Evolutionary conservation across 2,329 filamentous ascomycete genomes (phyloP), one percentile per base, ranked within the genome.

Genomic region (Calonectria fujianensis): DNA sequence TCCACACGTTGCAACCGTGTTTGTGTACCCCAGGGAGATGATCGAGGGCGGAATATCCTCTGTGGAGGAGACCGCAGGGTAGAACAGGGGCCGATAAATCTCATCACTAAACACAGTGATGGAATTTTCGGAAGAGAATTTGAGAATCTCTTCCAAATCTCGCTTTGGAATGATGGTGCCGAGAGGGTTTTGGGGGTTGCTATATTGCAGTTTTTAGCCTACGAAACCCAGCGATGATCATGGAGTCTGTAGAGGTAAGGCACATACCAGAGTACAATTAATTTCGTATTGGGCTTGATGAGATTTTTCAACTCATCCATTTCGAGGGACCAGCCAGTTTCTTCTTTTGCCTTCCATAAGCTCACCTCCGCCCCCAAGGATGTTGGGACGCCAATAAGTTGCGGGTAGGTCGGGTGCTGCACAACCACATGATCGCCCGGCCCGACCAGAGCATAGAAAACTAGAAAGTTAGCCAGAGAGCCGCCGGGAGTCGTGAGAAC

Each of bases 341-440:
- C 45, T 13, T 48, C 45, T 4, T 48, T 24, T 48, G 45, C 45
- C 45, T 48, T 48, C 45, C 45, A 48, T 10, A 48, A 48, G 6
- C 45, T 48, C 8, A 48, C 45, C n/a, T 48, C 45, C 24, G n/a
- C 45, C 10, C 45, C 45, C 45, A 48, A 48, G n/a, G 45, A 48
- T 48, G 4, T 13, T 11, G 45, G 45, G 10, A 48, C 45, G n/a
- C 20, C 45, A 24, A 10, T 9, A 5, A 48, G 45, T n/a, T 48
- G 45, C 2, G 45, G n/a, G 45, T 48, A 48, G 5, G 45, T 48
- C 13, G 45, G 45, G 45, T 48, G 45, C 45, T 48, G 45, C 20
- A 48, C 45, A n/a, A 48, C 45, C 45, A 48, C 45, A 24, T 48
- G 45, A 24, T 48, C 45, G 45, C 45, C 45, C n/a, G 45, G 45